Evolutionary conservation across 108 stramenopile genomes (phyloP), one percentile per base, ranked within the genome.

Genomic region (Skeletonema grethae): DNA sequence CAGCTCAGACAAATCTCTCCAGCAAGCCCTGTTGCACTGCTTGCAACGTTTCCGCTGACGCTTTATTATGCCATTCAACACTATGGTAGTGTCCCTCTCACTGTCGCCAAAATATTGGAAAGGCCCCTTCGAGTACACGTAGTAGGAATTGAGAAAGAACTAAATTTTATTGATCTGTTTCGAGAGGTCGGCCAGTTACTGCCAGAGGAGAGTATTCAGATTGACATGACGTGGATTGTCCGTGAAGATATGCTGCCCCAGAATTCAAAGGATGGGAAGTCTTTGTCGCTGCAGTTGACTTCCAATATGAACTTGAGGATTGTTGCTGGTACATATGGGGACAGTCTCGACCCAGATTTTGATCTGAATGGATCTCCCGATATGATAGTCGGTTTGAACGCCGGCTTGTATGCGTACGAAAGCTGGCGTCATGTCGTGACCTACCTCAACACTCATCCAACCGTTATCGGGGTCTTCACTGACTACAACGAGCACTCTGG

Each of bases 401-500:
- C 95, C 12, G 95, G 95, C 30, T 69, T 96, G 2, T 96, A 81
- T 67, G 95, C 95, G 12, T 96, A 96, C 63, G 86, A 88, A 56
- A 83, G 79, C 41, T 96, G 95, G 95, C 67, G 90, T 39, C 86
- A 82, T 62, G 95, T 93, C 10, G 85, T 96, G 0, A 63, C 61
- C 8, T 96, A 82, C 64, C 70, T 92, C 8, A 57, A 89, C 57
- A 57, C 80, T 22, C 62, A 88, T 63, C 46, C 53, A 18, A 82
- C 82, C 59, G 85, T 87, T 9, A 73, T 90, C 29, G 95, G 90
- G 0, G 88, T 96, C 11, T 96, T 96, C 62, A 86, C 92, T 13
- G 95, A 96, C 68, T 96, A 96, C 79, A 96, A 96, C 68, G 95
- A 93, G 65, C 84, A 89, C 64, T 88, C 86, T 55, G 95, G 92